Evolutionary conservation across 371 early-diverging fungal genomes (phyloP).

Genomic region (Mucor velutinosus): DNA sequence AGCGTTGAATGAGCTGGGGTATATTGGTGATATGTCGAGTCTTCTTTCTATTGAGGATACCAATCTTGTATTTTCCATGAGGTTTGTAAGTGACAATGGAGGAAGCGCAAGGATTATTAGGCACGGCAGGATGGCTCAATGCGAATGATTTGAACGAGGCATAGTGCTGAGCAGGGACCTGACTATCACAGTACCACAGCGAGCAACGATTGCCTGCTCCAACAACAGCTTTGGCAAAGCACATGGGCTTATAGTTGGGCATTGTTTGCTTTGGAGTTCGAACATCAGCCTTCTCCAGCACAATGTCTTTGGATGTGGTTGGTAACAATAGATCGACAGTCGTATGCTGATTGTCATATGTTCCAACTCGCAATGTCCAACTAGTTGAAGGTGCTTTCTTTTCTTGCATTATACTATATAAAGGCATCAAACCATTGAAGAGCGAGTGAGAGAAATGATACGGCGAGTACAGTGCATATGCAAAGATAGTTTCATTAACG

Average conservation of each 20-base stretch:
- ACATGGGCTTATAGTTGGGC: slow-evolving; percentile 41
- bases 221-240: slow-evolving; percentile 51
- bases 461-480: slow-evolving; percentile 51
- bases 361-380: slow-evolving; percentile 41
- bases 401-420: slow-evolving; percentile 50
- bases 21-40: slow-evolving; percentile 41
- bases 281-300: slow-evolving; percentile 27
- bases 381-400: slow-evolving; percentile 22
- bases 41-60: slow-evolving; percentile 29
- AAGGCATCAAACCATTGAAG: slow-evolving; percentile 54
- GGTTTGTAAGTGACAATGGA: not conserved
- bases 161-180: slow-evolving; percentile 44
- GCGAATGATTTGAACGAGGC: slow-evolving; percentile 32
- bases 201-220: slow-evolving; percentile 54
- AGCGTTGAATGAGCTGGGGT: slow-evolving; percentile 27
- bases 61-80: slow-evolving; percentile 12
- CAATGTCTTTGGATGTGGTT: slow-evolving; percentile 39
- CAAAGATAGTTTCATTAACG: slow-evolving; percentile 49
- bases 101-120: slow-evolving; percentile 7
- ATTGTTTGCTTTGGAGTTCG: slow-evolving; percentile 34
- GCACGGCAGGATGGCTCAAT: slow-evolving; percentile 17
- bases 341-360: slow-evolving; percentile 10
- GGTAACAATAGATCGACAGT: slow-evolving; percentile 7
- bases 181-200: slow-evolving; percentile 42
- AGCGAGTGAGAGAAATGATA: slow-evolving; percentile 54